Percentiles rank a stretch among this genome's conserved stretches.
These are phyloP conservation scores for Myxozyma neglecta DNA, from an alignment of 805 yeast genomes.

Conservation along the genomic window DNA sequence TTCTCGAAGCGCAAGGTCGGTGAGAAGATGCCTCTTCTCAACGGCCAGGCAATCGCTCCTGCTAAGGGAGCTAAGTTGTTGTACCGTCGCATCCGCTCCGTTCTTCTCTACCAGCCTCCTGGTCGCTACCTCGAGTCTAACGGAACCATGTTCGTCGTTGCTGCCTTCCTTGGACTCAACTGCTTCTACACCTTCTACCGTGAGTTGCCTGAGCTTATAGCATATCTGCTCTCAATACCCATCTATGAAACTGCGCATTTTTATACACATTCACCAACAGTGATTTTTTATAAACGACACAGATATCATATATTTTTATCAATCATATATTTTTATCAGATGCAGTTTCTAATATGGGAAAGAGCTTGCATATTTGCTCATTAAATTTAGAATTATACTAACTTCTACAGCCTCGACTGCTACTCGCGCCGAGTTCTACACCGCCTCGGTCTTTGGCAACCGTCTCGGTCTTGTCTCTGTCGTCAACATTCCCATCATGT, in stretches of 20 bases:
- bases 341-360: background rate
- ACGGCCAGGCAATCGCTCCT: constrained; percentile 23
- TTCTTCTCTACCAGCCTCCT: constrained; percentile 30
- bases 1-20: constrained; percentile 17
- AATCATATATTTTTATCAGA: background rate
- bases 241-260: background rate
- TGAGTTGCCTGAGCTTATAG: background rate
- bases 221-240: background rate
- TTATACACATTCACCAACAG: too few species aligned
- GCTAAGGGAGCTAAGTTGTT: constrained; percentile 18
- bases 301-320: background rate
- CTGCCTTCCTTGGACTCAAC: constrained; percentile 27
- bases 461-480: constrained; percentile 32
- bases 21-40: constrained; percentile 31
- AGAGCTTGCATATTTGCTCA: too few species aligned
- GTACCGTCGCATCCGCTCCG: constrained; percentile 27
- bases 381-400: background rate
- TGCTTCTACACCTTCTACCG: constrained; percentile 31
- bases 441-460: constrained; percentile 27
- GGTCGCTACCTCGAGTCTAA: constrained; percentile 33
- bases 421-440: constrained; percentile 14
- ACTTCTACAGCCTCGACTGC: background rate
- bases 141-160: constrained; percentile 31
- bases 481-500: constrained; percentile 33
- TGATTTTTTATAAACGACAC: too few species aligned